Conservation (phyloP, 768 basidiomycete species). For the Asterophora lycoperdoides region DNA sequence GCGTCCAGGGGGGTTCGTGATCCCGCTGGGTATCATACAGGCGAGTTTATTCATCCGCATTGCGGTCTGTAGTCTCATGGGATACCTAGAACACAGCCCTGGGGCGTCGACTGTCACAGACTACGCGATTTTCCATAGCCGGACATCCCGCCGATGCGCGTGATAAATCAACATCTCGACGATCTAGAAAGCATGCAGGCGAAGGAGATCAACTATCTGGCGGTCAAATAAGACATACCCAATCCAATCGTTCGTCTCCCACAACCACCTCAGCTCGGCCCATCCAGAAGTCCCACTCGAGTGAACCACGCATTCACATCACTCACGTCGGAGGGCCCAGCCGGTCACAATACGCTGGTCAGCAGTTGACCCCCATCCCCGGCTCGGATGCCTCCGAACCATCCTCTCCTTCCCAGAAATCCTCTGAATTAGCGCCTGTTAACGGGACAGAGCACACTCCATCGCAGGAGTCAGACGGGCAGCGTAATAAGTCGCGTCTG, state of each 20-base stretch:
- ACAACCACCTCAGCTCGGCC: slow-evolving; percentile 11
- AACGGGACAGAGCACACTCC: slow-evolving; percentile 25
- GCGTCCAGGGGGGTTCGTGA: slow-evolving; percentile 83
- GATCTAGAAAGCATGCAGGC: slow-evolving; percentile 33
- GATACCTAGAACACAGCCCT: slow-evolving; percentile 60
- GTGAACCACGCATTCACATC: slow-evolving; percentile 22
- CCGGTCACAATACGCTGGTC: slow-evolving; percentile 30
- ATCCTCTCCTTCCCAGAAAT: slow-evolving; percentile 47
- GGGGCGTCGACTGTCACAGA: slow-evolving; percentile 64
- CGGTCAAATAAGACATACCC: slow-evolving; percentile 24
- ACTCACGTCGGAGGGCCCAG: slow-evolving; percentile 19
- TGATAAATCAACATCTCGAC: slow-evolving; percentile 25
- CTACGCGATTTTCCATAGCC: slow-evolving; percentile 40
- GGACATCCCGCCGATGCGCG: slow-evolving; percentile 9
- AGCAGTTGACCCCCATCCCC: slow-evolving; percentile 60
- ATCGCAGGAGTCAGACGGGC: slow-evolving; percentile 32
- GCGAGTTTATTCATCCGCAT: slow-evolving; percentile 31
- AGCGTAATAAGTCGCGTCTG: slow-evolving; percentile 21
- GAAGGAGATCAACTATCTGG: slow-evolving; percentile 25
- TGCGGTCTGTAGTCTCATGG: slow-evolving; percentile 8
- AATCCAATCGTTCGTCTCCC: slow-evolving; percentile 28
- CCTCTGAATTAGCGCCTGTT: slow-evolving; percentile 27
- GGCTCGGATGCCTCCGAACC: slow-evolving; percentile 64
- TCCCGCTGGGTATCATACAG: slow-evolving; percentile 86
- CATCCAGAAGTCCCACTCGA: slow-evolving; percentile 27